These are phyloP conservation scores for Lagenaria siceraria DNA, from an alignment of 306 rosid genomes.

Conservation along the genomic window DNA sequence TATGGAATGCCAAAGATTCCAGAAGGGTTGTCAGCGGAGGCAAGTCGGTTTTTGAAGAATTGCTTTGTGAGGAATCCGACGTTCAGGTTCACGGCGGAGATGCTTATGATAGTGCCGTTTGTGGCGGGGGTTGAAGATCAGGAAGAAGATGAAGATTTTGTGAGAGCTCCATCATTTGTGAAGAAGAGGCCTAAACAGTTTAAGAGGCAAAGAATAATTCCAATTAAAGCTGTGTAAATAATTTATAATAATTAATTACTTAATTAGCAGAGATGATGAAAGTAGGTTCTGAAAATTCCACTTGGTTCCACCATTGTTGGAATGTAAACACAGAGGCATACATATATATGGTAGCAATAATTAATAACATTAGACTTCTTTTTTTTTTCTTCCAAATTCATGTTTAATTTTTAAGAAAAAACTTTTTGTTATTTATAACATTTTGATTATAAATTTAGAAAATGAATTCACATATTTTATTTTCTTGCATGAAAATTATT, in stretches of 20 bases:
- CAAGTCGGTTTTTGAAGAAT: slow-evolving; percentile 11
- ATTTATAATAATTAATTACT: not conserved
- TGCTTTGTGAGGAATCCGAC: slow-evolving; percentile 11
- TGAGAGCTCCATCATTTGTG: not conserved
- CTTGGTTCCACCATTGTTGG: not conserved
- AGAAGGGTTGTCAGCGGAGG: not conserved
- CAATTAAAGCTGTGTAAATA: not conserved
- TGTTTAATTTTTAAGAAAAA: too few species aligned
- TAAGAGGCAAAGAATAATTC: not conserved
- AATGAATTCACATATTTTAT: too few species aligned
- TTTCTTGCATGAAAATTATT: too few species aligned
- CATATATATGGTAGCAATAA: not conserved
- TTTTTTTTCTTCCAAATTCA: too few species aligned
- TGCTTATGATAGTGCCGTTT: slow-evolving; percentile 11
- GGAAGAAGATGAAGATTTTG: not conserved
- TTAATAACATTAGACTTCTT: too few species aligned
- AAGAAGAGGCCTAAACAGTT: not conserved
- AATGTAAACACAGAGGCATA: not conserved
- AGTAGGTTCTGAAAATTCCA: not conserved
- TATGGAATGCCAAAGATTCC: slow-evolving; percentile 7
- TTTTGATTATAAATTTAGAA: too few species aligned
- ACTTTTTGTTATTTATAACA: too few species aligned
- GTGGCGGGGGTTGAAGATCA: not conserved
- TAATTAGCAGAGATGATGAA: not conserved
- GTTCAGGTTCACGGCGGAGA: slow-evolving; percentile 21